Conservation (phyloP, 2,329 filamentous ascomycete species). For the Pseudogymnoascus sp. region DNA sequence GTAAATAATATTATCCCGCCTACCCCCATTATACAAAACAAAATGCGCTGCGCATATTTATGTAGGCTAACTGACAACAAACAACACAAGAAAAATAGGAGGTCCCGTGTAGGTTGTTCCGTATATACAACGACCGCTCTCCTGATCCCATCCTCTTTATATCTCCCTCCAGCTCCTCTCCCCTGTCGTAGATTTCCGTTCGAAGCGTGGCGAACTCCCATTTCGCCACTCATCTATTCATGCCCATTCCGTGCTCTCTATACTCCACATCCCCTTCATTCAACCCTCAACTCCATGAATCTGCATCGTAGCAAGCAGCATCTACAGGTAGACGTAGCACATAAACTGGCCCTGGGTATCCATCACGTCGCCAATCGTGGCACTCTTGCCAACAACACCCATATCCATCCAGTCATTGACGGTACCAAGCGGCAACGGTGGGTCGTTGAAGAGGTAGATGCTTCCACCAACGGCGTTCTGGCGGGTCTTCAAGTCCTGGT, state of each 20-base stretch:
- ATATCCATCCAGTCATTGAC: background rate
- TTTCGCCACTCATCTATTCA: constrained; percentile 4
- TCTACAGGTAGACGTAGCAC: constrained; percentile 7
- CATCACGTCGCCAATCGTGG: background rate
- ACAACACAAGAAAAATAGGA: constrained; percentile 1
- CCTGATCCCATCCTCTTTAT: background rate
- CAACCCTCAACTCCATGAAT: background rate
- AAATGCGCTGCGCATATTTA: constrained; percentile 1
- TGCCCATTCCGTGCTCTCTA: background rate
- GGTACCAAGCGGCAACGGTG: background rate
- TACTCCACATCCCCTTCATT: background rate
- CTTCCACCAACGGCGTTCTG: constrained; percentile 30
- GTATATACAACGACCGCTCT: background rate
- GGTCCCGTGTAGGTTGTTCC: background rate
- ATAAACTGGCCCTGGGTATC: background rate
- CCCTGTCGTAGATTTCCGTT: background rate
- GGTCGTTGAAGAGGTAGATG: constrained; percentile 34
- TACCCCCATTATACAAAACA: constrained; percentile 3
- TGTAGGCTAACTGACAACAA: background rate
- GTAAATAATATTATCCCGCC: constrained; percentile 1
- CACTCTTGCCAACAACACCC: background rate
- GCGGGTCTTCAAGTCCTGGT: constrained; percentile 33
- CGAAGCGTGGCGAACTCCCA: background rate
- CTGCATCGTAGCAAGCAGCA: background rate
- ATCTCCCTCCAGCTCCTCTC: background rate